Base-by-base conservation (phyloP, 2,329 filamentous ascomycete genomes). In the Arachnomyces sp. region DNA sequence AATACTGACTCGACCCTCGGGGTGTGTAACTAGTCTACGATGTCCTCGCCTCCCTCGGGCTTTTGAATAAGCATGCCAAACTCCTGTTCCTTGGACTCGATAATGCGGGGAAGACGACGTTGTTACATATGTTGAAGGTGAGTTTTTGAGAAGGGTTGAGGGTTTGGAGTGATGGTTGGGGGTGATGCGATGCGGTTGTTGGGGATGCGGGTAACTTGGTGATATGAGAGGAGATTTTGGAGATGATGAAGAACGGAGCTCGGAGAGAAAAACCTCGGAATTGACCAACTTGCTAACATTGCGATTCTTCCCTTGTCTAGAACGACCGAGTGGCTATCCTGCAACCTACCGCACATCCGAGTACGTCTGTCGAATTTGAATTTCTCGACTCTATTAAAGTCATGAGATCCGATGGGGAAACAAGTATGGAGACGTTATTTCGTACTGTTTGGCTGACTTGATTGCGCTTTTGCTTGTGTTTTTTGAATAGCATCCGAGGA, bases 51-150 rank as follows among this genome's bases (percentile, higher is more conserved):
- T 85, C 80, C 50, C 76, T 94, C 49, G 88, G 88, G 56, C 76
- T 94, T 58, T 74, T 90, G 52, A 94, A 94, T 79, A 94, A 94
- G 77, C 86, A 94, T 66, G 88, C 87, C 58, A 94, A 94, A 77
- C 78, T 94, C 44, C 77, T 94, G 43, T 94, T 94, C 71, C 79
- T 94, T 49, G 88, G 88, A 54, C 81, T 94, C 47, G 88, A 94
- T 65, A 94, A 94, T 71, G 88, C 88, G 38, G 88, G 88, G 68
- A 94, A 94, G 76, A 94, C 88, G 39, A 94, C 88, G 33, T 73
- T 94, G 54, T 72, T 94, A 60, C 88, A 94, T 69, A 94, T 94
- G 88, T 68, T 94, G 67, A 94, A 94, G 84, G 84, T 88, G 66
- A 57, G 76, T 65, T 42, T 28, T 30, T 17, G 25, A 29, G n/a